Conservation (phyloP, 2,329 filamentous ascomycete species). For the Cercospora sojina region DNA sequence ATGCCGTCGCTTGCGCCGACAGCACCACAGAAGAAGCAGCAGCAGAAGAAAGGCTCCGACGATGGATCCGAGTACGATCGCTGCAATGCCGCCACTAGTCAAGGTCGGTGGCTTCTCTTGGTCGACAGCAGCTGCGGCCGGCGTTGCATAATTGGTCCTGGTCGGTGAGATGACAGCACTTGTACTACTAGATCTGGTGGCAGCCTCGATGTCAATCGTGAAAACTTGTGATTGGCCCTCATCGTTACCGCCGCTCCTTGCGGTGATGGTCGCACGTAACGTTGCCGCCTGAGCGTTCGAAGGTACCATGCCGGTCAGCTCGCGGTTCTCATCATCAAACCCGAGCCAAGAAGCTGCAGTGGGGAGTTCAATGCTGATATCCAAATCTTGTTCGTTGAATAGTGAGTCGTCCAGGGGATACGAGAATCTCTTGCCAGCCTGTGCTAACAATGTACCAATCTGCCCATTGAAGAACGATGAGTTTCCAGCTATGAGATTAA, state of each 20-base stretch:
- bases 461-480: constrained; percentile 46
- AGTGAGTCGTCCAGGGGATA: constrained; percentile 49
- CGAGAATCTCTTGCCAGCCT: constrained; percentile 51
- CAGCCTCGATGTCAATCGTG: constrained; percentile 40
- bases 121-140: constrained; percentile 1
- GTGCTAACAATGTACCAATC: constrained; percentile 49
- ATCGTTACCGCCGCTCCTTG: constrained; percentile 34
- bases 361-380: constrained; percentile 47
- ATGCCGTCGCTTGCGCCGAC: constrained; percentile 27
- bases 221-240: constrained; percentile 46
- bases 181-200: constrained; percentile 18
- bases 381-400: constrained; percentile 43
- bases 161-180: constrained; percentile 4
- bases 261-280: constrained; percentile 47
- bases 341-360: constrained; percentile 49
- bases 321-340: constrained; percentile 48
- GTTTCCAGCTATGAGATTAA: constrained; percentile 39
- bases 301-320: constrained; percentile 53
- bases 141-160: constrained; percentile 3
- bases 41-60: constrained; percentile 29
- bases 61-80: constrained; percentile 38
- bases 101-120: constrained; percentile 6
- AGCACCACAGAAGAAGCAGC: constrained; percentile 30
- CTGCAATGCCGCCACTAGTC: constrained; percentile 35
- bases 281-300: constrained; percentile 40